Evolutionary conservation across 2,329 filamentous ascomycete genomes (phyloP).

Genomic region (Lasiodiplodia gonubiensis): DNA sequence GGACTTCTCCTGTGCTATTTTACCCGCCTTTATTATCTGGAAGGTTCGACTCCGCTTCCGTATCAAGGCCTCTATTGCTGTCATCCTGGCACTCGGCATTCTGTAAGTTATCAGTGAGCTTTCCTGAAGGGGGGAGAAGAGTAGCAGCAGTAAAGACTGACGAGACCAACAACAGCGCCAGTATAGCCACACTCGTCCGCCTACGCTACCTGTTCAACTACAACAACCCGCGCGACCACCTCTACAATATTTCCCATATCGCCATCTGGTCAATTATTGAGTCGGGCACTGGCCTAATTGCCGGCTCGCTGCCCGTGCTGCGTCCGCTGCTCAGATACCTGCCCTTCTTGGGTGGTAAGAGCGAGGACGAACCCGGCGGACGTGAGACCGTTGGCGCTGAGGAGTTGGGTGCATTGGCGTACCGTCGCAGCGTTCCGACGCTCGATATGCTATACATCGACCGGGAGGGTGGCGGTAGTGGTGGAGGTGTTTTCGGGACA

Average conservation of each 20-base stretch:
- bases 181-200: slow-evolving; percentile 50
- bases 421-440: too few species aligned
- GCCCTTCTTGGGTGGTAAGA: slow-evolving; percentile 36
- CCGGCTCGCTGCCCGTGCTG: slow-evolving; percentile 54
- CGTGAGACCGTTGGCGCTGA: neutral
- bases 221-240: slow-evolving; percentile 46
- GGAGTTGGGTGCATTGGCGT: too few species aligned
- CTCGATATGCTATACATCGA: too few species aligned
- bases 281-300: slow-evolving; percentile 57
- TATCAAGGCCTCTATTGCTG: slow-evolving; percentile 52
- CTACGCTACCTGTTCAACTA: slow-evolving; percentile 53
- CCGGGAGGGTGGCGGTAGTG: too few species aligned
- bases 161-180: slow-evolving; percentile 35
- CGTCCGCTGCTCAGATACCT: slow-evolving; percentile 49
- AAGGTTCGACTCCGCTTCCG: slow-evolving; percentile 52
- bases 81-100: slow-evolving; percentile 53
- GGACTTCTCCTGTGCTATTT: slow-evolving; percentile 38
- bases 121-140: too few species aligned
- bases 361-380: slow-evolving; percentile 29
- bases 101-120: slow-evolving; percentile 46
- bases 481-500: neutral
- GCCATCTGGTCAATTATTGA: slow-evolving; percentile 57
- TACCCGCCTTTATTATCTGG: slow-evolving; percentile 47
- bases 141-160: too few species aligned
- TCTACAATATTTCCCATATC: slow-evolving; percentile 50